Evolutionary conservation across 2,329 filamentous ascomycete species (phyloP), one percentile per base, ranked within the genome.

Genomic region (Fusarium longipes): DNA sequence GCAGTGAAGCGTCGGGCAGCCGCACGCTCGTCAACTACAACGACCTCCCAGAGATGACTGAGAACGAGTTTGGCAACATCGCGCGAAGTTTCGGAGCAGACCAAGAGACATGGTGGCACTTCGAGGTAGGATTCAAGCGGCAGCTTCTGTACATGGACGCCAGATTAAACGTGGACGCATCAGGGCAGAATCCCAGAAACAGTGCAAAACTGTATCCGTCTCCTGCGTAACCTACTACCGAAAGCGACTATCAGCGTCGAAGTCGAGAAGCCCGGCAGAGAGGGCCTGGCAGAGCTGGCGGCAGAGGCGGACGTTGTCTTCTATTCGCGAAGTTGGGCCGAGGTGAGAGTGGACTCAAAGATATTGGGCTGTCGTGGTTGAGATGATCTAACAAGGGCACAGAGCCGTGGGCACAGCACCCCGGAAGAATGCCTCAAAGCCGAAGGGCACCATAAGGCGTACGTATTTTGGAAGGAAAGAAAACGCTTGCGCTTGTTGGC

Each of bases 1-100:
- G 87, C 65, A 91, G 87, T 73, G 77, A 80, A 48, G 77, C 77
- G 24, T 87, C 83, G 5, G 86, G 84, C 20, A 89, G 86, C 55
- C 83, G 91, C 42, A 93, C 91, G 1, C 86, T 93, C 57, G 87
- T 93, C 57, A 93, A 89, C 75, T 86, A 88, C 76, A 92, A 89
- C 71, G 82, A 84, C 57, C 81, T 93, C 33, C 84, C 84, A 1
- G 90, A 93, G 67, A 91, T 93, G 89, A 89, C 83, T 8, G 65
- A 77, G 6, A 78, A 79, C 9, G 91, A 93, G 76, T 92, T 93
- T 61, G 72, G 75, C 17, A 60, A 57, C 14, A 78, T 84, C 20
- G 81, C 79, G 35, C 74, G 79, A 22, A 73, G 68, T 24, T 75
- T 87, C 44, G 71, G 71, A 6, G 59, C 67, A 10, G 70, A 77